phyloP scores from a whole-genome alignment of 1,284 basidiomycete genomes.

The Ganoderma sinense region DNA sequence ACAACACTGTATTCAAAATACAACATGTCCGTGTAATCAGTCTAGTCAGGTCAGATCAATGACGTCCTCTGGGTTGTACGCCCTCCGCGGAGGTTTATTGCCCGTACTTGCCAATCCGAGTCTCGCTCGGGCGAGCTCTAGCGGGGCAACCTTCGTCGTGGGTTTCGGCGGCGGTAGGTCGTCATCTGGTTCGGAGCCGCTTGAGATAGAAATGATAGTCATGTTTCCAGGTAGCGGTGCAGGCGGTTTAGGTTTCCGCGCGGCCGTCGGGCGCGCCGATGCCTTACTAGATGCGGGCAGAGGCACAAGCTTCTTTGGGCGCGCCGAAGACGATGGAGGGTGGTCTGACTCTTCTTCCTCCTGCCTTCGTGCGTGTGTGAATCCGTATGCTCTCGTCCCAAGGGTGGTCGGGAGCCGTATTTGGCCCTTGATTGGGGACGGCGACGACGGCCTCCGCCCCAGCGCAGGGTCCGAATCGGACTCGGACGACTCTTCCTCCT shows the following conservation, averaged over 20 bases:
- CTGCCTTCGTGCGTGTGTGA: not conserved
- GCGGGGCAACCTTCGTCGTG: constrained; percentile 22
- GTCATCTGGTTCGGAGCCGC: constrained; percentile 37
- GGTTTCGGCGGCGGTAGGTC: constrained; percentile 9
- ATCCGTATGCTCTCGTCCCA: no score
- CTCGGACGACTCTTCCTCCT: constrained; percentile 24
- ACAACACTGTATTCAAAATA: constrained; percentile 29
- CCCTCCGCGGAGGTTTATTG: constrained; percentile 12
- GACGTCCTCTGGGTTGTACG: constrained; percentile 34
- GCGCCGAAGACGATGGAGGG: constrained; percentile 23
- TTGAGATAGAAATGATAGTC: constrained; percentile 43
- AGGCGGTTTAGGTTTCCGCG: constrained; percentile 13
- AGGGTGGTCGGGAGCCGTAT: not conserved
- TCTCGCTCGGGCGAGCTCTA: constrained; percentile 27
- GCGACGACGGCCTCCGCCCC: constrained; percentile 17
- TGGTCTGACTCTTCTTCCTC: constrained; percentile 23
- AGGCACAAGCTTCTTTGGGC: constrained; percentile 3
- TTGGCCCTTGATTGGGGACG: constrained; percentile 22
- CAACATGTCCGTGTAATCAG: constrained; percentile 9
- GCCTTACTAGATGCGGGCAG: constrained; percentile 8
- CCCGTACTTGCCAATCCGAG: not conserved
- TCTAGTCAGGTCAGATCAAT: constrained; percentile 49
- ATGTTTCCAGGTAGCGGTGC: constrained; percentile 23
- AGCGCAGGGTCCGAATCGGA: constrained; percentile 1
- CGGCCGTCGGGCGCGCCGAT: constrained; percentile 1